Base-by-base conservation (phyloP, 306 rosid genomes). In the Hippophae gyantsensis region DNA sequence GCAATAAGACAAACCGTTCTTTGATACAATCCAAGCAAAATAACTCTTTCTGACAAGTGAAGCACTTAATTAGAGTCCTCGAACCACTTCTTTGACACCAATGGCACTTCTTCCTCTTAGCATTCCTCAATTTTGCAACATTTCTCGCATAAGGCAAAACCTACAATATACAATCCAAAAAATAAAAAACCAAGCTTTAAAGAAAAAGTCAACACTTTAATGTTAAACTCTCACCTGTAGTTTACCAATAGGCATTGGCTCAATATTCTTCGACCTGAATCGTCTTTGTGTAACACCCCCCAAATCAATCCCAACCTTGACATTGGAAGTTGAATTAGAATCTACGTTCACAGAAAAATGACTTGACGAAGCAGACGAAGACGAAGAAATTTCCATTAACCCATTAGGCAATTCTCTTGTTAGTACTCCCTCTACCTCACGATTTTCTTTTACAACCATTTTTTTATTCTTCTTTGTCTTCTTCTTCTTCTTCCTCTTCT, bases 201-300 rank as follows among this genome's bases (percentile, higher is more conserved):
- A 68, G 60, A 59, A 56, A 60, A 18, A 32, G 9, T 47, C 42
- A 56, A 10, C 12, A 56, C 8, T 10, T 6, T 14, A 42, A 60
- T 38, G 23, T 56, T 10, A 54, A 47, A 6, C 50, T 14, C 52
- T 49, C 66, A 82, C 96, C 92, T 83, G 83, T 72, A 84, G 77
- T 40, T 77, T 74, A 25, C 77, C 90, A 74, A 43, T 57, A 40
- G 85, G 76, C 58, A 66, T 68, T 58, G 87, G 74, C 63, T 92
- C 92, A 54, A 72, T 84, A 79, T 93, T 93, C 85, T 88, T 93
- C 49, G 99, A 93, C 73, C 99, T 81, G 70, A 88, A 85, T 74
- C 72, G 80, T 75, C 94, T 82, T n/a, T 74, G 73, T 23, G 64
- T 63, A 48, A 76, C 44, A 38, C 76, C 59, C 58, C 45, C 72